Percentiles rank a stretch among this genome's conserved stretches.
phyloP scores from a whole-genome alignment of 148 eudicot genomes.

The Chenopodium album region DNA sequence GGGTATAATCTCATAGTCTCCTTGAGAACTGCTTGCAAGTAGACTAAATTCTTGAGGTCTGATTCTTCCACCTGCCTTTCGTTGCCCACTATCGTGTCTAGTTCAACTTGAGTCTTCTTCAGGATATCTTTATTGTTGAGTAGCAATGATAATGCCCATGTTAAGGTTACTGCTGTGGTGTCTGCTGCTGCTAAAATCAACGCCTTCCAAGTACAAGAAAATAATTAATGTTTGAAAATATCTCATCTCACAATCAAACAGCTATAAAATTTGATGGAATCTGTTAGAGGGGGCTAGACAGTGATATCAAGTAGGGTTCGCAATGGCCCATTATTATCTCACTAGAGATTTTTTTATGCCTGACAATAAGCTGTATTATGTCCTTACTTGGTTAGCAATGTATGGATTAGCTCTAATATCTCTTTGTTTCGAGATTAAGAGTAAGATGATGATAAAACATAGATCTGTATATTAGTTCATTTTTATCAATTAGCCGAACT shows the following conservation, averaged over 20 bases:
- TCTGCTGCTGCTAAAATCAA: constrained; percentile 27
- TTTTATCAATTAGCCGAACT: too few relatives aligned
- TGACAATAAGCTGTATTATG: not conserved
- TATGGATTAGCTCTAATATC: not conserved
- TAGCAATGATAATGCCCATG: constrained; percentile 33
- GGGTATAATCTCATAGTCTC: constrained; percentile 26
- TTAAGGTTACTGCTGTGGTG: constrained; percentile 23
- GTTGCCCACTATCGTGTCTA: constrained; percentile 24
- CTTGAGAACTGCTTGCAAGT: constrained; percentile 26
- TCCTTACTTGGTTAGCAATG: not conserved
- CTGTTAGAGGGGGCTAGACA: too few relatives aligned
- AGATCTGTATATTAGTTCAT: too few relatives aligned
- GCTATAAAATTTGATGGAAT: too few relatives aligned
- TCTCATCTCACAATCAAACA: too few relatives aligned
- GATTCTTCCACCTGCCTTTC: constrained; percentile 27
- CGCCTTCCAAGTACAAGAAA: constrained; percentile 1
- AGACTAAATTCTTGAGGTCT: constrained; percentile 23
- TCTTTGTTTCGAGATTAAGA: too few relatives aligned
- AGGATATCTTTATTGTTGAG: constrained; percentile 20
- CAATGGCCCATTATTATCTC: too few relatives aligned
- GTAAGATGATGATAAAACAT: too few relatives aligned
- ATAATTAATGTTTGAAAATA: too few relatives aligned
- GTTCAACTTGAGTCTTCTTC: constrained; percentile 26
- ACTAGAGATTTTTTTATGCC: not conserved
- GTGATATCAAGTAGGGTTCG: too few relatives aligned